Conservation (phyloP, 129 eudicot species). For the Deinandra increscens region DNA sequence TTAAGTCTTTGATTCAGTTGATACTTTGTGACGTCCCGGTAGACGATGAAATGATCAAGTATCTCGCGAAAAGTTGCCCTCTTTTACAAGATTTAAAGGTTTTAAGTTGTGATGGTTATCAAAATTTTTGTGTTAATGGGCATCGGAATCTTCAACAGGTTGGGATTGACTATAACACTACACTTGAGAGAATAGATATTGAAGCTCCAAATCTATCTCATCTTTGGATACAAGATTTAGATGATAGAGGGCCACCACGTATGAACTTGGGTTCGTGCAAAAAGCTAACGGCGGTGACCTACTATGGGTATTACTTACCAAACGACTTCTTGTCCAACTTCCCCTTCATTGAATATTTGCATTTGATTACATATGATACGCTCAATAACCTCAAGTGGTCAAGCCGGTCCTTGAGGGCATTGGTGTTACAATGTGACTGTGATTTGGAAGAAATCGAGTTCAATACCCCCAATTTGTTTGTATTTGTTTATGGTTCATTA, state of each 20-base stretch:
- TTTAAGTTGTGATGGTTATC: neutral
- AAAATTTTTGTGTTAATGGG: neutral
- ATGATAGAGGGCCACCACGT: neutral
- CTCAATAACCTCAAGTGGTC: neutral
- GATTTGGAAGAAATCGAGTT: neutral
- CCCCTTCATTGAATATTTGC: neutral
- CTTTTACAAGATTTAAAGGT: neutral
- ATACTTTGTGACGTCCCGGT: too few species aligned
- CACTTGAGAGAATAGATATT: conserved; percentile 3
- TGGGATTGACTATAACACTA: neutral
- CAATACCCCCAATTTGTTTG: too few species aligned
- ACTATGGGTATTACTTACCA: neutral
- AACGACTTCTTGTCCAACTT: neutral
- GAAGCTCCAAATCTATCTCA: neutral
- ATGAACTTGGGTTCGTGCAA: neutral
- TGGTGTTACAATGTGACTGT: neutral
- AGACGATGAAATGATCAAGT: neutral
- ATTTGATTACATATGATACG: neutral
- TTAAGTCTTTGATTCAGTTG: too few species aligned
- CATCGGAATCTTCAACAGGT: conserved; percentile 1
- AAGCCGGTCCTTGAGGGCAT: neutral
- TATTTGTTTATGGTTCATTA: too few species aligned
- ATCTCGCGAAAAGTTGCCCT: neutral
- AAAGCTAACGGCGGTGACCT: neutral
- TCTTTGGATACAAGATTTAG: neutral